Percentiles rank a stretch among this genome's conserved stretches.
These are phyloP conservation scores for Fusarium piperis DNA, from an alignment of 2,329 filamentous ascomycete genomes.

Conservation along the genomic window DNA sequence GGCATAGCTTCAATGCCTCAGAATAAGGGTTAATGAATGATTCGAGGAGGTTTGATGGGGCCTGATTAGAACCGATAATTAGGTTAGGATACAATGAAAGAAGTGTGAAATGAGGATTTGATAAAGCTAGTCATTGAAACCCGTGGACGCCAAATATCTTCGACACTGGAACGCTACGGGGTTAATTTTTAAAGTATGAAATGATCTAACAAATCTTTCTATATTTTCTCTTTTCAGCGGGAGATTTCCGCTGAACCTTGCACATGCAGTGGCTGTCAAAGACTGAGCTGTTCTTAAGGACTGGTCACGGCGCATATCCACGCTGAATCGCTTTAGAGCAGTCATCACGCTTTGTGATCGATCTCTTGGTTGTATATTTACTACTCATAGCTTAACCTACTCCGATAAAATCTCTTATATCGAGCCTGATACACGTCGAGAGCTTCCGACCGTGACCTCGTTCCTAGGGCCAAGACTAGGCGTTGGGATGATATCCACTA, in stretches of 20 bases:
- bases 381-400: not conserved
- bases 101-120: not conserved
- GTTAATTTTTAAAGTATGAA: no score
- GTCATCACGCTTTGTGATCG: not conserved
- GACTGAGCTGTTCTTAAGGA: not conserved
- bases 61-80: no score
- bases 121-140: no score
- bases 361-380: no score
- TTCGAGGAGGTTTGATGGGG: not conserved
- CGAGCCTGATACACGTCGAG: not conserved
- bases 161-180: no score
- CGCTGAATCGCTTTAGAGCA: no score
- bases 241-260: no score
- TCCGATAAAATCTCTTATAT: accelerated
- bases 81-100: no score
- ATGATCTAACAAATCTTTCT: no score
- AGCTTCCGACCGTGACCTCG: not conserved
- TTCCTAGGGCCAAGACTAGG: not conserved
- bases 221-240: no score
- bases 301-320: not conserved
- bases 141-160: no score
- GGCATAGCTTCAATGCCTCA: not conserved
- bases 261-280: not conserved
- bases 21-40: not conserved
- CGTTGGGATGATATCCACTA: not conserved